Evolutionary conservation across 768 basidiomycete genomes (phyloP).

Genomic region (Lactarius sanguifluus): DNA sequence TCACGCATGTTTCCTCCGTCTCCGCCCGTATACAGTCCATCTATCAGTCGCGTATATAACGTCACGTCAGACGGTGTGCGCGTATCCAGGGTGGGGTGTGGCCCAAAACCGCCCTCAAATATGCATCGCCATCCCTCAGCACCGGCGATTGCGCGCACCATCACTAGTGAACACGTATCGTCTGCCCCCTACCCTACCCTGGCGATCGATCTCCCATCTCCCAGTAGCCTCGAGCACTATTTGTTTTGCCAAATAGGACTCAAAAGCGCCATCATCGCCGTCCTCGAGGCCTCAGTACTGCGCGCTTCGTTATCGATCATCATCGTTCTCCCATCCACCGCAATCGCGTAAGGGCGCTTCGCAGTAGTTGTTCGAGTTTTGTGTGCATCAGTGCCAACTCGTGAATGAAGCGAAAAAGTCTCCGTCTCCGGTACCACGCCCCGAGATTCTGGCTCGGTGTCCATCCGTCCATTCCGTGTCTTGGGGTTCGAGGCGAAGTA

Average conservation of each 20-base stretch:
- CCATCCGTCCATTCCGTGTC: background rate
- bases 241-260: background rate
- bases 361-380: background rate
- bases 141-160: conserved; percentile 1
- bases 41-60: background rate
- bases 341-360: background rate
- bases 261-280: background rate
- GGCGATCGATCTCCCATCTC: conserved; percentile 5
- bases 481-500: background rate
- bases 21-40: background rate
- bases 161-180: background rate
- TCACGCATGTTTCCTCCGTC: conserved; percentile 12
- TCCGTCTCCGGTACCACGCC: background rate
- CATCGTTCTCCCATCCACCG: background rate
- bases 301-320: conserved; percentile 18
- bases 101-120: no score
- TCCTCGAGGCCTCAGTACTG: conserved; percentile 16
- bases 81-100: background rate
- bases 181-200: background rate
- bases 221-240: background rate
- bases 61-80: background rate
- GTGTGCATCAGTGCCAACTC: background rate
- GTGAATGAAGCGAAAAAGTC: background rate
- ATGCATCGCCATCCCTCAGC: background rate
- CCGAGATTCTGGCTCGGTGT: background rate